Conservation (phyloP, 2,329 filamentous ascomycete species). For the Truncatella angustata region DNA sequence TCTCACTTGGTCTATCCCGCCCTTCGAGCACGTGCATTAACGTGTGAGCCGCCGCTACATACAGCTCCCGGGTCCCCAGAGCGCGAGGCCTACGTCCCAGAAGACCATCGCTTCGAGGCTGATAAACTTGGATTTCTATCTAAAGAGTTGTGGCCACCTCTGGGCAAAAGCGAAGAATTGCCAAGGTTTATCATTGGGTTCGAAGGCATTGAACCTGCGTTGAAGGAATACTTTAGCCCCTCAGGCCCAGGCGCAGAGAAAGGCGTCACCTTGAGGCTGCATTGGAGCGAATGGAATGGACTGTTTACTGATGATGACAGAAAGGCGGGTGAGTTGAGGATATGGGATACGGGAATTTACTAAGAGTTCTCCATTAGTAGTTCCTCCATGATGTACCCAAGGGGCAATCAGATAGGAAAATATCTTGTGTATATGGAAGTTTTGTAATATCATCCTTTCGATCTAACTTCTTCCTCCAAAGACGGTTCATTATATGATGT, state of each 20-base stretch:
- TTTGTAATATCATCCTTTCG: too few species aligned
- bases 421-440: too few species aligned
- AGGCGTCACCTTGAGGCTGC: constrained; percentile 42
- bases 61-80: constrained; percentile 56
- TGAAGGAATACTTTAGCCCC: constrained; percentile 43
- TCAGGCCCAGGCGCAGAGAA: constrained; percentile 37
- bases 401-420: too few species aligned
- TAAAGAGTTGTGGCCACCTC: constrained; percentile 47
- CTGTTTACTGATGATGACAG: constrained; percentile 62
- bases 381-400: too few species aligned
- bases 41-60: constrained; percentile 84
- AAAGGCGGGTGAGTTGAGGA: constrained; percentile 53
- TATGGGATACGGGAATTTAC: constrained; percentile 46
- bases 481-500: too few species aligned
- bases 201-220: constrained; percentile 50
- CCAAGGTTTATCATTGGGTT: constrained; percentile 62
- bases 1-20: constrained; percentile 76
- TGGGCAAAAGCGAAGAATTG: constrained; percentile 32
- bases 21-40: constrained; percentile 78
- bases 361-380: not conserved
- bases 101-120: constrained; percentile 87
- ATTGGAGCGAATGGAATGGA: constrained; percentile 59
- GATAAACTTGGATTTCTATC: constrained; percentile 58
- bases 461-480: too few species aligned
- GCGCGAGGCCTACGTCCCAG: constrained; percentile 73